phyloP scores from a whole-genome alignment of 1,284 basidiomycete species.

The Cryptococcus neoformans region DNA sequence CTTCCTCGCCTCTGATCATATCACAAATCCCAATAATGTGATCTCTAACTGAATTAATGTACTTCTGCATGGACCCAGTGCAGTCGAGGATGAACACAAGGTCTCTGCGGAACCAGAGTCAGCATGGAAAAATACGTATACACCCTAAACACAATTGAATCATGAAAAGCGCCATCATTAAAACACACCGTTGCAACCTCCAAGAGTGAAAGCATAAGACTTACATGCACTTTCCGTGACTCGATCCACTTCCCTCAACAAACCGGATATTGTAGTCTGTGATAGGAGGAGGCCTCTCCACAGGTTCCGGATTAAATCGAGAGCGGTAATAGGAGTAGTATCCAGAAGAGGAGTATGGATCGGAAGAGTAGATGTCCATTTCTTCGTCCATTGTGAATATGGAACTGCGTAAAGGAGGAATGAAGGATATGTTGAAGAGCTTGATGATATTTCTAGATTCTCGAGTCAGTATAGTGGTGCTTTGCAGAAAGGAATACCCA shows the following conservation, averaged over 20 bases:
- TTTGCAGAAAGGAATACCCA: too few species aligned
- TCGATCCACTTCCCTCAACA: conserved; percentile 25
- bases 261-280: conserved; percentile 39
- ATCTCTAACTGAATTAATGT: conserved; percentile 72
- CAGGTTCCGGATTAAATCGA: conserved; percentile 16
- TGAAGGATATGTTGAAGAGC: too few species aligned
- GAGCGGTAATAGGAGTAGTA: conserved; percentile 27
- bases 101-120: conserved; percentile 56
- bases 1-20: conserved; percentile 92
- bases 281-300: conserved; percentile 20
- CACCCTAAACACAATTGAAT: not conserved
- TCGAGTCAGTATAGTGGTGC: too few species aligned
- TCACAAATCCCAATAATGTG: conserved; percentile 98
- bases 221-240: conserved; percentile 44
- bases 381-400: conserved; percentile 32
- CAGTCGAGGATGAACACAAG: conserved; percentile 87
- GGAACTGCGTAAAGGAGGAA: too few species aligned
- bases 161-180: not conserved
- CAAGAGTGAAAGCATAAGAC: conserved; percentile 4
- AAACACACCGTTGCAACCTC: not conserved
- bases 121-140: conserved; percentile 5
- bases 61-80: conserved; percentile 62
- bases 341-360: conserved; percentile 21
- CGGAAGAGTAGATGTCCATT: conserved; percentile 34
- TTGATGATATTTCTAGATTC: too few species aligned